These are phyloP conservation scores for Lipomyces chichibuensis DNA, from an alignment of 805 yeast species.

Conservation along the genomic window DNA sequence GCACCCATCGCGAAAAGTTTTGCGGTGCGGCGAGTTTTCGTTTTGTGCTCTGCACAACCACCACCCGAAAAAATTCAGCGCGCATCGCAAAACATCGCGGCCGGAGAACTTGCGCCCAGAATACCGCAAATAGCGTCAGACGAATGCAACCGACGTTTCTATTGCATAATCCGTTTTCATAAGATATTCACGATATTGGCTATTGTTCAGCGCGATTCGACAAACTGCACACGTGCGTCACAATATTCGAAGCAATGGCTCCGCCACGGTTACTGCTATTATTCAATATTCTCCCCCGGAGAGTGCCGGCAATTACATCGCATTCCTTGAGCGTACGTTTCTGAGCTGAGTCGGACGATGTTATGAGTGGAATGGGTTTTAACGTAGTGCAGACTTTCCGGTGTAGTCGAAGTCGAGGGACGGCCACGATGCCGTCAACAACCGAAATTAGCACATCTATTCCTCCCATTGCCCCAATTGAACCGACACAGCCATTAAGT, in stretches of 20 bases:
- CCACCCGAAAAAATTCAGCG: neutral
- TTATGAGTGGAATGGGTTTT: neutral
- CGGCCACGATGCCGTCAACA: neutral
- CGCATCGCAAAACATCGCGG: neutral
- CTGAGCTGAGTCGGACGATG: neutral
- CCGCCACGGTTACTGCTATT: conserved; percentile 1
- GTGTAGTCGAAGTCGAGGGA: neutral
- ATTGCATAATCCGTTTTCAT: neutral
- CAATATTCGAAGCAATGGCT: neutral
- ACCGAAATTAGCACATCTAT: neutral
- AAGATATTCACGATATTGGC: neutral
- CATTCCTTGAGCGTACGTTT: neutral
- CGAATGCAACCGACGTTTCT: neutral
- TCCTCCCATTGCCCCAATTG: neutral
- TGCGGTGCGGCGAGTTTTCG: neutral
- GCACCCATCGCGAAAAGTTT: neutral
- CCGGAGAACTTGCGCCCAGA: neutral
- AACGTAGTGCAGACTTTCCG: neutral
- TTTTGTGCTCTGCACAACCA: neutral
- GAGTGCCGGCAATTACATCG: neutral
- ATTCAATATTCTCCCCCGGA: neutral
- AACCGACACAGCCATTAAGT: neutral
- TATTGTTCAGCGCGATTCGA: neutral
- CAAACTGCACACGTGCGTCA: neutral
- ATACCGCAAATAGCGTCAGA: neutral